Evolutionary conservation across 1,284 basidiomycete genomes (phyloP), one percentile per base, ranked within the genome.

Genomic region (Malassezia caprae): DNA sequence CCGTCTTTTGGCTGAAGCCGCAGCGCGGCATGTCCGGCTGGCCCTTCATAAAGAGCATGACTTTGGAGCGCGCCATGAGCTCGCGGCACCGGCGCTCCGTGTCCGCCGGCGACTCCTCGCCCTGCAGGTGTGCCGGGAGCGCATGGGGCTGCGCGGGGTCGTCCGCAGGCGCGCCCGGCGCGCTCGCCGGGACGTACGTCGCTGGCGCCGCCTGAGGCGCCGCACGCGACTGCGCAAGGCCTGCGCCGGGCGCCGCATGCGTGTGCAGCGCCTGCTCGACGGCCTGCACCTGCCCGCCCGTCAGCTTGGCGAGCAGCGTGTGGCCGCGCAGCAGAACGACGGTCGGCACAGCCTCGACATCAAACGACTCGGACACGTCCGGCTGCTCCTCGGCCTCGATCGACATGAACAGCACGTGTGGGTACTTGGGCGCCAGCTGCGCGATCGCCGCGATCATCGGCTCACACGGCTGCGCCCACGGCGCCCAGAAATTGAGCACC

Each of bases 31-130:
- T 79, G 43, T 85, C 82, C 0, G 88, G 88, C 61, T 84, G 85
- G 21, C 93, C 94, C 78, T 98, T 98, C 91, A 98, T 98, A 81
- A 98, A 96, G 54, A 98, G 77, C 53, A 98, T 83, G 45, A 96
- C 80, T 60, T 79, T 79, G 66, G 77, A 77, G 67, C 79, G 78
- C 63, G 78, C 79, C 87, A 87, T 87, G 77, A 87, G 75, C 44
- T 62, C 66, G 27, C 76, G 77, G 73, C 89, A 81, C 49, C 88
- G 80, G 40, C 74, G 70, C 40, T 81, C 79, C 21, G 89, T 79
- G 62, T 86, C 78, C 62, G 85, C 85, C n/a, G 78, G 75, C 5
- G 81, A 80, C 73, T 88, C 85, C 8, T 69, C 62, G 2, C 60
- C 55, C 26, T 67, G 51, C 11, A 67, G 55, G 32, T 59, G 59